Base-by-base conservation (phyloP, 2,329 filamentous ascomycete genomes). In the Fusarium staphyleae region DNA sequence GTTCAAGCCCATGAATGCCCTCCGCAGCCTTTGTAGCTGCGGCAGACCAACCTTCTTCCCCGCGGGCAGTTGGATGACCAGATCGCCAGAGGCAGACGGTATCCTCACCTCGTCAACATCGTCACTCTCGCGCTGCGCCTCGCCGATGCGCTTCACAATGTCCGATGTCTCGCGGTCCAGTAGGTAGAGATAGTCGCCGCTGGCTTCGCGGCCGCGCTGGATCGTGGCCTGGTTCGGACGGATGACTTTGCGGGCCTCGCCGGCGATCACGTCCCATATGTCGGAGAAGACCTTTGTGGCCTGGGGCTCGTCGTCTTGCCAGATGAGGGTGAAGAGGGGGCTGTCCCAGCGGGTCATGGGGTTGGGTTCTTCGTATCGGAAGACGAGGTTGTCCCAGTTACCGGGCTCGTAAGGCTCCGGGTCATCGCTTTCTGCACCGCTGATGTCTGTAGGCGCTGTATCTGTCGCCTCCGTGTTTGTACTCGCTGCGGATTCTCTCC, bases 291-390 rank as follows among this genome's bases (percentile, higher is more conserved):
- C 80, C 55, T 75, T 72, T 26, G 64, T 72, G 9, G 80, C 70
- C 66, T 86, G 85, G n/a, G 81, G 81, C 51, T 81, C 80, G 49
- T 82, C 82, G 69, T 96, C 91, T 36, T 92, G 87, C 80, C 87
- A 90, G 10, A 91, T 81, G 0, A 95, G 80, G 4, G 88, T 88
- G 73, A 93, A 95, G 3, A 95, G 80, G 2, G 91, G 90, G 48
- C 87, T 89, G 70, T 96, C 90, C 91, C 91, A 96, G 35, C 90
- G 78, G 3, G 83, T 87, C 89, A 93, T 93, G 16, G 87, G 84
- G 70, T 93, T 95, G 12, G 91, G 90, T 74, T 96, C 90, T 73
- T 96, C 90, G 70, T 93, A 93, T 48, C 90, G 81, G 69, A 91
- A 93, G 28, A 91, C 84, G 10, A 93, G 80, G 64, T 92, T 91